Conservation (phyloP, 805 yeast genomes). For the Pichia manshurica region DNA sequence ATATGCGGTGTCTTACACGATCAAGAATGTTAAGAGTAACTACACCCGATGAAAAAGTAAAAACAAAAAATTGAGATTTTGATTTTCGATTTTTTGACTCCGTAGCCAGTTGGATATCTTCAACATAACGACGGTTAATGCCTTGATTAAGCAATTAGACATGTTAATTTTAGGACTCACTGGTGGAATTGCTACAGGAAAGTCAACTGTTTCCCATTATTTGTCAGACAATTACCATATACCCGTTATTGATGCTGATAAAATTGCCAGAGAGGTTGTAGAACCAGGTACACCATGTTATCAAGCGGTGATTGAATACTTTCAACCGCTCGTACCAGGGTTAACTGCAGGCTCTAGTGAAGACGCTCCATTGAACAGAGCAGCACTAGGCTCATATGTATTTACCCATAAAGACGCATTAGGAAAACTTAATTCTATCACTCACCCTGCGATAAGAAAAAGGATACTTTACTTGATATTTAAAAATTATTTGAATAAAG, state of each 20-base stretch:
- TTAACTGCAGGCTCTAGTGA: conserved; percentile 39
- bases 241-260: conserved; percentile 82
- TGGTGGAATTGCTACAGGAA: conserved; percentile 97
- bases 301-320: conserved; percentile 54
- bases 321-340: conserved; percentile 49
- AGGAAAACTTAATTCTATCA: conserved; percentile 58
- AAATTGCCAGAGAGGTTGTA: conserved; percentile 80
- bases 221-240: conserved; percentile 46
- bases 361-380: conserved; percentile 54
- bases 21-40: too few species aligned
- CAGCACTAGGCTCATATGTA: conserved; percentile 70
- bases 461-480: conserved; percentile 57
- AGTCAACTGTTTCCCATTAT: conserved; percentile 74
- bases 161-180: conserved; percentile 95
- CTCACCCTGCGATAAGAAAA: conserved; percentile 81
- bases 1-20: too few species aligned
- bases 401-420: conserved; percentile 57
- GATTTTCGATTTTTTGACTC: too few species aligned
- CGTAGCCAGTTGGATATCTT: too few species aligned
- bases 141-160: too few species aligned
- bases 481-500: conserved; percentile 50
- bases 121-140: too few species aligned
- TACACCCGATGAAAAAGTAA: too few species aligned
- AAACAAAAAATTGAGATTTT: too few species aligned
- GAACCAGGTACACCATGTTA: conserved; percentile 75